Base-by-base conservation (phyloP, 768 basidiomycete genomes). In the Roridomyces roridus region DNA sequence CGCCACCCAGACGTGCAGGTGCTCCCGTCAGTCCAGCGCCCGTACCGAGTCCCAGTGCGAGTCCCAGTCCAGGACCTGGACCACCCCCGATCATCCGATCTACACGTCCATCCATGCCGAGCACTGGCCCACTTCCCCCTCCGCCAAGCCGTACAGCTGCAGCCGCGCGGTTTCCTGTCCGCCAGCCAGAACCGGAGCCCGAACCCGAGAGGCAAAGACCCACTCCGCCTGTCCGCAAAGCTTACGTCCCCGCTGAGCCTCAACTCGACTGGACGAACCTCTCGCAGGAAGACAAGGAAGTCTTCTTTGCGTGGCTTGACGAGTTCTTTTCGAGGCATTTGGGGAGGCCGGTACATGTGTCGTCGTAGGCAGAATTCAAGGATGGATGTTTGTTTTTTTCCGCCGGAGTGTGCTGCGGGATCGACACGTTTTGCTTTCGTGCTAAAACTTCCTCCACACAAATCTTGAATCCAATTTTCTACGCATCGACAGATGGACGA, bases 231-330 rank as follows among this genome's bases (percentile, higher is more conserved):
- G n/a, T n/a, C n/a, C n/a, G n/a, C n/a, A n/a, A n/a, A n/a, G n/a
- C n/a, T n/a, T n/a, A n/a, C n/a, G n/a, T n/a, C n/a, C n/a, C 51
- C 43, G 18, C 49, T 17, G 41, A 41, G 65, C 64, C 46, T 64
- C 56, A 63, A 36, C 82, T 92, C 26, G 85, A 91, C 67, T 93
- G 91, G 91, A 69, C 78, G 6, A 85, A 89, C 68, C 76, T 93
- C 43, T 82, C 84, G 2, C 65, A 68, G 20, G 79, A 86, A 67
- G 89, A 93, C 65, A 92, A 91, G 67, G 73, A 83, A 26, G 82
- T 76, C 23, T 89, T 93, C 66, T 93, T 92, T 70, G 71, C 72
- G 56, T 92, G 91, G 90, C 75, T 93, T 20, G 91, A 93, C 67
- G 91, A 92, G 65, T 92, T 87, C 72, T 93, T 93, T 65, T 79